A percentile compares a stretch with the other conserved stretches of the same genome.
Evolutionary conservation across 108 stramenopile species (phyloP).

Genomic region (Fragilariopsis cylindrus): DNA sequence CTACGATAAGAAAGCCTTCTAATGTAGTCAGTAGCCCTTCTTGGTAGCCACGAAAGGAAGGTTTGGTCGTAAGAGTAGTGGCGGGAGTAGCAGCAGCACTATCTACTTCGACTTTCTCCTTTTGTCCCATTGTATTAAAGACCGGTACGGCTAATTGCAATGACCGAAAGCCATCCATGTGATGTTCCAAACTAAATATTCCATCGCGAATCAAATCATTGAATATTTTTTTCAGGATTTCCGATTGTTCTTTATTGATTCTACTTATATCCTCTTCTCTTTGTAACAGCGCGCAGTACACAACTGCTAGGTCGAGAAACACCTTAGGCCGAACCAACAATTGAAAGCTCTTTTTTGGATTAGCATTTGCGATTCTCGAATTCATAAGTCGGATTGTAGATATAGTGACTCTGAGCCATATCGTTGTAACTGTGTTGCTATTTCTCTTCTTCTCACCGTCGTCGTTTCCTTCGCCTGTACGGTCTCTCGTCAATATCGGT

Average conservation of each 20-base stretch:
- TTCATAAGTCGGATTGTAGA: conserved; percentile 29
- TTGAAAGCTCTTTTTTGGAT: conserved; percentile 49
- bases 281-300: neutral
- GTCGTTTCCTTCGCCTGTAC: neutral
- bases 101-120: neutral
- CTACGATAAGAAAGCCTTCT: neutral
- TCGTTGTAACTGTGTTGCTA: neutral
- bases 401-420: neutral
- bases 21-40: conserved; percentile 29
- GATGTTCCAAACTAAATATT: conserved; percentile 55
- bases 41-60: conserved; percentile 49
- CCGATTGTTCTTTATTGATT: neutral
- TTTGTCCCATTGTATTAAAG: neutral
- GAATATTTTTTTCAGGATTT: neutral
- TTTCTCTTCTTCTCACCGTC: neutral
- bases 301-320: conserved; percentile 18
- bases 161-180: conserved; percentile 74
- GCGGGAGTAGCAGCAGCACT: neutral
- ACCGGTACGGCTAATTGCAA: conserved; percentile 23
- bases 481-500: conserved; percentile 4
- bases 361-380: conserved; percentile 22
- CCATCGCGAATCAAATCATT: conserved; percentile 43
- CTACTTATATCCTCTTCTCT: neutral
- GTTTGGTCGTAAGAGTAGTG: neutral
- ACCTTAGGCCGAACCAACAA: conserved; percentile 10